Conservation (phyloP, 495 filamentous ascomycete species). For the Penicillium lividum region DNA sequence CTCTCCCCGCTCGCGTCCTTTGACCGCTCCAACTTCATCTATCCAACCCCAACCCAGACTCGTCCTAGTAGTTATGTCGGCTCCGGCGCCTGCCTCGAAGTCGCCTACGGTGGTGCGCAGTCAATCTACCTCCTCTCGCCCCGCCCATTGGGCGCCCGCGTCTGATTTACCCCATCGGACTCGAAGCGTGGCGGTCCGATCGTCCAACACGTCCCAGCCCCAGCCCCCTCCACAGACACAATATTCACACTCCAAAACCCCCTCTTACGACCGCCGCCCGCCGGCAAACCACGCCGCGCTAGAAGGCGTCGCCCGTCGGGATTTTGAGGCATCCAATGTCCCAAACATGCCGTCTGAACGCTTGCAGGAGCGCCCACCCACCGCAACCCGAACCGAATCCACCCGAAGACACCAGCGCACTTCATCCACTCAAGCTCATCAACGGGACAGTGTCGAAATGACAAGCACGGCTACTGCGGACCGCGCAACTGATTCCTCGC, state of each 20-base stretch:
- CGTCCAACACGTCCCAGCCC: conserved; percentile 40
- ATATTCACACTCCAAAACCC: conserved; percentile 50
- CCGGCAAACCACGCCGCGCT: conserved; percentile 54
- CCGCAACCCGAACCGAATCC: conserved; percentile 54
- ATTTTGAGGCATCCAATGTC: conserved; percentile 57
- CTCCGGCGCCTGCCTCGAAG: conserved; percentile 45
- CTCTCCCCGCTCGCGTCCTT: conserved; percentile 24
- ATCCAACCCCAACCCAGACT: neutral
- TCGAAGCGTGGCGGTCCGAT: conserved; percentile 53
- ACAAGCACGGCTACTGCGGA: conserved; percentile 42
- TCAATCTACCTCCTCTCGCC: conserved; percentile 56
- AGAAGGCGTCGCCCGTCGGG: conserved; percentile 55
- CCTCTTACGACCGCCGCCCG: conserved; percentile 51
- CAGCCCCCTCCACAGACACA: conserved; percentile 38
- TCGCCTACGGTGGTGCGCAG: conserved; percentile 52
- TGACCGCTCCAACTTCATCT: conserved; percentile 27
- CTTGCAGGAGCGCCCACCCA: conserved; percentile 47
- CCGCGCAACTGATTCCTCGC: conserved; percentile 41
- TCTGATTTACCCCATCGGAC: conserved; percentile 59
- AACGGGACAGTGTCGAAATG: conserved; percentile 59
- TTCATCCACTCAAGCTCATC: conserved; percentile 46
- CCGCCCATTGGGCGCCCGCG: conserved; percentile 39
- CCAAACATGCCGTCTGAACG: conserved; percentile 53
- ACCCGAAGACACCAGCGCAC: conserved; percentile 45
- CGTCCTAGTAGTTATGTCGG: conserved; percentile 47